Percentiles rank a stretch among this genome's conserved stretches.
These are phyloP conservation scores for Fonsecaea multimorphosa DNA, from an alignment of 2,329 filamentous ascomycete species.

Conservation along the genomic window DNA sequence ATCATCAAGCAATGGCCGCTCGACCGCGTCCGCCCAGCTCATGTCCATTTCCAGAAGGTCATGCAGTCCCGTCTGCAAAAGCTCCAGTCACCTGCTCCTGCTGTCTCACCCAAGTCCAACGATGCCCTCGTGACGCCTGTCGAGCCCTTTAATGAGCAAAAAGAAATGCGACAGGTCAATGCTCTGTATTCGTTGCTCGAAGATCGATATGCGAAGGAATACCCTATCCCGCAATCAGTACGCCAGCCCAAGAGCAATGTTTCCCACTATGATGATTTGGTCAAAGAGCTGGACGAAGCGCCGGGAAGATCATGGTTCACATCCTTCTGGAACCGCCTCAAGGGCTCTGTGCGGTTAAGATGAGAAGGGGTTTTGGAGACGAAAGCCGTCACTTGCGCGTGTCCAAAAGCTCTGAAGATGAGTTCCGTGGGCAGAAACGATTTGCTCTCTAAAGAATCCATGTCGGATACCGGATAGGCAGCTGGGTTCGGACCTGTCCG, in stretches of 20 bases:
- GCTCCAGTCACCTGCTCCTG: conserved; percentile 26
- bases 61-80: conserved; percentile 37
- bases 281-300: conserved; percentile 60
- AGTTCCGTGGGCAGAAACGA: background rate
- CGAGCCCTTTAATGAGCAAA: conserved; percentile 40
- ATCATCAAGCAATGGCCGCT: conserved; percentile 53
- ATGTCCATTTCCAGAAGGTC: conserved; percentile 51
- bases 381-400: background rate
- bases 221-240: conserved; percentile 54
- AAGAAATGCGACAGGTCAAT: conserved; percentile 59
- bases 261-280: conserved; percentile 59
- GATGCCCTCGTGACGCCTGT: conserved; percentile 34
- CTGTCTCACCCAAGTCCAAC: conserved; percentile 33
- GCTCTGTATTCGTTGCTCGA: conserved; percentile 66
- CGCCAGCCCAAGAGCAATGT: conserved; percentile 59
- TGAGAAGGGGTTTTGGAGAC: conserved; percentile 17
- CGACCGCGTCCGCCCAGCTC: conserved; percentile 52
- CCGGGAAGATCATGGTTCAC: conserved; percentile 56
- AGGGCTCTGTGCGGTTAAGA: conserved; percentile 43
- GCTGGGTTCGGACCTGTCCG: background rate
- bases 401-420: background rate
- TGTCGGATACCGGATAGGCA: background rate
- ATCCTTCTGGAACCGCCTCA: conserved; percentile 54
- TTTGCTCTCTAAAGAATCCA: background rate
- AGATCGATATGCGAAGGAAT: conserved; percentile 61